These are phyloP conservation scores for Phytophthora citrophthora DNA, from an alignment of 352 stramenopile genomes.

Conservation along the genomic window DNA sequence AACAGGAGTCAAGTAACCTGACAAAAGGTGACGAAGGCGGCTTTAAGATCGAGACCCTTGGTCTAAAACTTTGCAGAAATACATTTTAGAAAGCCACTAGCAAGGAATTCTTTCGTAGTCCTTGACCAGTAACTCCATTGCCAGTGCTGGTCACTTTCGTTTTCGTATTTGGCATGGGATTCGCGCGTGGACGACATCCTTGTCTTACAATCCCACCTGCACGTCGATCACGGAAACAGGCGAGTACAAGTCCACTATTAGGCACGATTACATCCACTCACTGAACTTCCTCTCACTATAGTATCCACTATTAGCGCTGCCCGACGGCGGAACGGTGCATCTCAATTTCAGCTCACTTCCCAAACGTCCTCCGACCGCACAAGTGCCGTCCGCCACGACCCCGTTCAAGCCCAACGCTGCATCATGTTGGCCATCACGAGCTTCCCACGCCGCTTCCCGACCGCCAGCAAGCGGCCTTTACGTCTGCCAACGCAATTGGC, in stretches of 20 bases:
- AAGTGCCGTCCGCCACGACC: conserved; percentile 15
- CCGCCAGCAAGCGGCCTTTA: conserved; percentile 70
- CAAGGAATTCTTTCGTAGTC: background rate
- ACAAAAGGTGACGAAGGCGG: too few relatives aligned
- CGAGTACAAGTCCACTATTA: too few relatives aligned
- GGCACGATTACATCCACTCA: too few relatives aligned
- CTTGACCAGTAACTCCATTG: background rate
- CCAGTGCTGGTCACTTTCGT: conserved; percentile 5
- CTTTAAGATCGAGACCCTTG: too few relatives aligned
- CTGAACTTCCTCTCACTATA: too few relatives aligned
- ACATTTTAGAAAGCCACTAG: background rate
- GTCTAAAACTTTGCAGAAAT: too few relatives aligned
- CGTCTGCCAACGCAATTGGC: conserved; percentile 9
- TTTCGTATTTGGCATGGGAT: conserved; percentile 23
- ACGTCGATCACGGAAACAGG: conserved; percentile 17
- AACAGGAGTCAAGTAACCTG: too few relatives aligned
- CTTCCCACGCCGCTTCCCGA: conserved; percentile 82
- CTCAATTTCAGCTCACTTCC: conserved; percentile 13
- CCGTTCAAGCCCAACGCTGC: background rate
- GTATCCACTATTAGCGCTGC: background rate
- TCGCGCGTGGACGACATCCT: background rate
- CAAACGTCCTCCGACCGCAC: conserved; percentile 14
- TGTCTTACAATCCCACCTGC: conserved; percentile 12
- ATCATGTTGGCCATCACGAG: conserved; percentile 83
- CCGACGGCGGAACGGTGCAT: conserved; percentile 15